These are phyloP conservation scores for Ambrosia hybrid DNA, from an alignment of 140 eudicot genomes.

Conservation along the genomic window DNA sequence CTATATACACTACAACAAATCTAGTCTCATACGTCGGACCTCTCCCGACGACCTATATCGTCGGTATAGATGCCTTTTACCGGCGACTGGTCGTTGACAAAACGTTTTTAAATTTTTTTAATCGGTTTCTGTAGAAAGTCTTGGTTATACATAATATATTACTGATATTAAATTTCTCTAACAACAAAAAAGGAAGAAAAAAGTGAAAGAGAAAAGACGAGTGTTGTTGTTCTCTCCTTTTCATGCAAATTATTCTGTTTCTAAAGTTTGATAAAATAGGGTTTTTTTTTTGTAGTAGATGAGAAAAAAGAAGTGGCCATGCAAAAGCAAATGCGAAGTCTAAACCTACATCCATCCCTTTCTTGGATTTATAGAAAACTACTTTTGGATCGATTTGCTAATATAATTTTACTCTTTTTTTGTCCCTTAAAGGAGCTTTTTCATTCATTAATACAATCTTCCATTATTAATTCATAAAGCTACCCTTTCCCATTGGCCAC, in stretches of 20 bases:
- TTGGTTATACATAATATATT: too few species aligned
- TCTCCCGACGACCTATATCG: too few species aligned
- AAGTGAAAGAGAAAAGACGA: slow-evolving; percentile 28
- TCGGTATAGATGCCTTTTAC: too few species aligned
- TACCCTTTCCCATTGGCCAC: slow-evolving; percentile 33
- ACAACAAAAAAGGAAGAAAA: neutral
- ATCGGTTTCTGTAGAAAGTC: too few species aligned
- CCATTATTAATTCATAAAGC: slow-evolving; percentile 29
- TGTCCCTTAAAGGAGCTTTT: slow-evolving; percentile 55
- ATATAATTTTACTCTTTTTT: slow-evolving; percentile 35
- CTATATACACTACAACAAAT: too few species aligned
- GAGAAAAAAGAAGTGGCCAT: slow-evolving; percentile 42
- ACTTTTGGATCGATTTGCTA: slow-evolving; percentile 38
- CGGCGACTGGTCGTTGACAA: too few species aligned
- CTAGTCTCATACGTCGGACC: too few species aligned
- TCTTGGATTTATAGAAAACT: slow-evolving; percentile 37
- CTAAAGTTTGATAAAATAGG: slow-evolving; percentile 38
- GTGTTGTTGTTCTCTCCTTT: slow-evolving; percentile 50
- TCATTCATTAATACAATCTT: slow-evolving; percentile 29
- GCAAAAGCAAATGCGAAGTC: slow-evolving; percentile 50
- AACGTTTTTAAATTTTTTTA: too few species aligned
- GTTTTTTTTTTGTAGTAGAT: slow-evolving; percentile 31
- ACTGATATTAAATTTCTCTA: neutral
- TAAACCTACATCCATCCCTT: slow-evolving; percentile 30
- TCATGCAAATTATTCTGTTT: slow-evolving; percentile 39